Evolutionary conservation across 306 rosid species (phyloP).

Genomic region (Malus fusca): DNA sequence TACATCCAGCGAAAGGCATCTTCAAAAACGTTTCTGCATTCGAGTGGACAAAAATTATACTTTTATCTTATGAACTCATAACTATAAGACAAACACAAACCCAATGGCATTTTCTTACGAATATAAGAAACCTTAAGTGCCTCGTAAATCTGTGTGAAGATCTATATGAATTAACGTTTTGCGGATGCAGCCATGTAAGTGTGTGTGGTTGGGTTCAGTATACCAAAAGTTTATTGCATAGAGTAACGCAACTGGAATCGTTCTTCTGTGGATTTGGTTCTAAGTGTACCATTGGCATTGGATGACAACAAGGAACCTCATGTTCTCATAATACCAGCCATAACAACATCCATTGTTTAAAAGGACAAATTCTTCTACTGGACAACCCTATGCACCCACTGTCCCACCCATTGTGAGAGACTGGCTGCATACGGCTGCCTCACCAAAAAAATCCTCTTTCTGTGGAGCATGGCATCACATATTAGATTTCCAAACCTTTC

Average conservation of each 20-base stretch:
- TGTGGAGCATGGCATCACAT: not conserved
- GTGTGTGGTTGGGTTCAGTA: not conserved
- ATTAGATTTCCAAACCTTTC: not conserved
- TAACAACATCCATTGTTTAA: not conserved
- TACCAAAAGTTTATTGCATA: not conserved
- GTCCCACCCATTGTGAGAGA: not conserved
- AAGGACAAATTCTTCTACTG: not conserved
- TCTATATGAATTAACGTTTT: not conserved
- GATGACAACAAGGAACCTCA: conserved; percentile 4
- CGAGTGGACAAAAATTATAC: not conserved
- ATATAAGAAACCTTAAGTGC: not conserved
- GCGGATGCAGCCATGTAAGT: not conserved
- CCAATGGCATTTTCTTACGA: not conserved
- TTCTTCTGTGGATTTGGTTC: not conserved
- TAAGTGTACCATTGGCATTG: not conserved
- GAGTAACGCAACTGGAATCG: not conserved
- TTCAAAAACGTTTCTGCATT: conserved; percentile 68
- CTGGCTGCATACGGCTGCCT: not conserved
- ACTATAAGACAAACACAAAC: not conserved
- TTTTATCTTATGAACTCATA: not conserved
- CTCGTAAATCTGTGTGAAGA: not conserved
- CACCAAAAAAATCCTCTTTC: not conserved
- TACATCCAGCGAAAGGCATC: conserved; percentile 67
- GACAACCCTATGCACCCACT: not conserved
- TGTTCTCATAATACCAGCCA: not conserved